These are phyloP conservation scores for Coemansia sp. DNA, from an alignment of 192 early-diverging fungal genomes.

Conservation along the genomic window DNA sequence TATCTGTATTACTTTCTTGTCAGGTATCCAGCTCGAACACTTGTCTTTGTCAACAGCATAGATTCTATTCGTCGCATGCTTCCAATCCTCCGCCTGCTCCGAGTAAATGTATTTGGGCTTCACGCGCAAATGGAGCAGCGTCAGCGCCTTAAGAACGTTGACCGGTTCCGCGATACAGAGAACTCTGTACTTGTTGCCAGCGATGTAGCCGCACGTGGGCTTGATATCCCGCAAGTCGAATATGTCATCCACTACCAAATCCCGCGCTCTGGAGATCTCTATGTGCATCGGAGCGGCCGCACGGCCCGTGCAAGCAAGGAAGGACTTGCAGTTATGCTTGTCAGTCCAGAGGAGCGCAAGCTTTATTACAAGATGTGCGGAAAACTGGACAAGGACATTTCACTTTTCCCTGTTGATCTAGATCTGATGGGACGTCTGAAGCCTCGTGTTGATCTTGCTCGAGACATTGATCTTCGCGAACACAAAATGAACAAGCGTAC, in stretches of 20 bases:
- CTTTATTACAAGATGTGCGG: constrained; percentile 81
- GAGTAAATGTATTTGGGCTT: constrained; percentile 74
- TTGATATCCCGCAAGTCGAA: constrained; percentile 91
- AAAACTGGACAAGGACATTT: constrained; percentile 73
- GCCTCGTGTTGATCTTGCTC: constrained; percentile 76
- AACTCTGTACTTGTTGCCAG: constrained; percentile 87
- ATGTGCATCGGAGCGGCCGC: constrained; percentile 93
- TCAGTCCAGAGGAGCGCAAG: constrained; percentile 79
- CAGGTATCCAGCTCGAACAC: constrained; percentile 83
- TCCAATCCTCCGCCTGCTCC: constrained; percentile 76
- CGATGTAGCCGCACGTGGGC: constrained; percentile 93
- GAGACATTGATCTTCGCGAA: constrained; percentile 77
- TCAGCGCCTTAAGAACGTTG: constrained; percentile 90
- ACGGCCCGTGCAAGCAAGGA: constrained; percentile 85
- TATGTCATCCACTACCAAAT: constrained; percentile 96
- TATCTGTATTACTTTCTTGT: constrained; percentile 87
- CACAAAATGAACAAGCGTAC: constrained; percentile 72
- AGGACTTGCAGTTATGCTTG: constrained; percentile 81
- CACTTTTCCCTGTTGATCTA: constrained; percentile 83
- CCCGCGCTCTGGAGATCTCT: constrained; percentile 89
- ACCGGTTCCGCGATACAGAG: constrained; percentile 73
- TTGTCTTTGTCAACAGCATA: constrained; percentile 97
- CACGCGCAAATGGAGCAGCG: constrained; percentile 98
- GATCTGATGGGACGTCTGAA: constrained; percentile 69
- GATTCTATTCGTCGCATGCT: constrained; percentile 86